A percentile compares a stretch with the other conserved stretches of the same genome.
These are phyloP conservation scores for Hylodesmum podocarpum DNA, from an alignment of 306 rosid genomes.

Conservation along the genomic window DNA sequence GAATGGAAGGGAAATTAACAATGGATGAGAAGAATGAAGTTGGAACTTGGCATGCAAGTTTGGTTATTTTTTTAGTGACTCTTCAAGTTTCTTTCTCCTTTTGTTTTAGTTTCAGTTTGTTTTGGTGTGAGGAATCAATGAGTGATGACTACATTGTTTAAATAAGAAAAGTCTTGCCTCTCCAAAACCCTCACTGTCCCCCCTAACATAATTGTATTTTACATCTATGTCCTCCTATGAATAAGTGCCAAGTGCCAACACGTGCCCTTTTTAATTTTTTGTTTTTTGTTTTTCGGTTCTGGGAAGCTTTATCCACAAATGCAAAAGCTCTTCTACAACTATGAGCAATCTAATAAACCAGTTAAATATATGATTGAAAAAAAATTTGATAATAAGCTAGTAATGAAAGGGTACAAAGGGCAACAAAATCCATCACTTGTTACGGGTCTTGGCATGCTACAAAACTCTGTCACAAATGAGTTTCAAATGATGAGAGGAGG, in stretches of 20 bases:
- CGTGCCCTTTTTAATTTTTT: constrained; percentile 25
- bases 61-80: neutral
- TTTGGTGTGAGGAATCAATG: constrained; percentile 24
- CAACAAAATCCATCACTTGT: constrained; percentile 40
- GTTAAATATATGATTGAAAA: neutral
- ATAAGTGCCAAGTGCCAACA: constrained; percentile 30
- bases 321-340: neutral
- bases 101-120: constrained; percentile 20
- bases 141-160: constrained; percentile 42
- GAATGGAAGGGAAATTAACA: neutral
- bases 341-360: constrained; percentile 31
- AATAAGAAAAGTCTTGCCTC: constrained; percentile 31
- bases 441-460: neutral
- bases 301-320: constrained; percentile 18
- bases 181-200: neutral
- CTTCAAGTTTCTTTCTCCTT: constrained; percentile 31
- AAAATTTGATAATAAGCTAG: neutral
- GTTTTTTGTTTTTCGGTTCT: neutral
- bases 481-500: constrained; percentile 39
- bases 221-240: constrained; percentile 4
- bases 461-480: constrained; percentile 33
- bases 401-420: constrained; percentile 14
- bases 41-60: neutral
- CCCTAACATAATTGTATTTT: neutral
- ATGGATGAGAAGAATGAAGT: neutral